Percentiles rank a stretch among this genome's conserved stretches.
Evolutionary conservation across 2,329 filamentous ascomycete species (phyloP).

Genomic region (Phialophora tarda): DNA sequence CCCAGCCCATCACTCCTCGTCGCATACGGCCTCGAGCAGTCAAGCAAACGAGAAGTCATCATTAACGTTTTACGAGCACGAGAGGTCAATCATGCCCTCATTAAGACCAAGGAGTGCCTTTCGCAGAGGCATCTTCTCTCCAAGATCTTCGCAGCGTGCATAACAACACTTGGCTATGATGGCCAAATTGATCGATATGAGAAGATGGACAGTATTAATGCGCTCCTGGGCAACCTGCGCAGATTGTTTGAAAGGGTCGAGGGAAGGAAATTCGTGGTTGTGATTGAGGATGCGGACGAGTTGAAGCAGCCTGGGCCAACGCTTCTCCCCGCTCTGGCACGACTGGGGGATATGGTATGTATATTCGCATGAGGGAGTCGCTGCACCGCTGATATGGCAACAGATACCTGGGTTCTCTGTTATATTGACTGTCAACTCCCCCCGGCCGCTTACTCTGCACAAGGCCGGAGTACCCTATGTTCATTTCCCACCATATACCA

Average conservation of each 20-base stretch:
- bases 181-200: slow-evolving; percentile 57
- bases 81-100: slow-evolving; percentile 51
- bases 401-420: slow-evolving; percentile 80
- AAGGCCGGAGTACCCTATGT: slow-evolving; percentile 74
- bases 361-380: slow-evolving; percentile 20
- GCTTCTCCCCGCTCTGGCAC: slow-evolving; percentile 77
- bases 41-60: slow-evolving; percentile 79
- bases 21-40: slow-evolving; percentile 82
- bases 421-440: slow-evolving; percentile 76
- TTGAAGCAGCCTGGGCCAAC: slow-evolving; percentile 81
- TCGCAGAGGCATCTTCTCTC: slow-evolving; percentile 53
- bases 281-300: slow-evolving; percentile 86
- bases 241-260: slow-evolving; percentile 46
- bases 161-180: slow-evolving; percentile 46
- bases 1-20: slow-evolving; percentile 76
- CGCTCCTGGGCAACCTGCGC: slow-evolving; percentile 73
- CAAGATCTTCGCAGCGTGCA: slow-evolving; percentile 51
- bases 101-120: slow-evolving; percentile 54
- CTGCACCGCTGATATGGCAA: slow-evolving; percentile 9
- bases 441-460: slow-evolving; percentile 72
- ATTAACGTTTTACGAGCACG: slow-evolving; percentile 67
- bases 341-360: slow-evolving; percentile 68
- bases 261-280: slow-evolving; percentile 66
- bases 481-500: slow-evolving; percentile 82
- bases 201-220: slow-evolving; percentile 79